Base-by-base conservation (phyloP, 2,329 filamentous ascomycete species). In the Rhynchosporium secalis region DNA sequence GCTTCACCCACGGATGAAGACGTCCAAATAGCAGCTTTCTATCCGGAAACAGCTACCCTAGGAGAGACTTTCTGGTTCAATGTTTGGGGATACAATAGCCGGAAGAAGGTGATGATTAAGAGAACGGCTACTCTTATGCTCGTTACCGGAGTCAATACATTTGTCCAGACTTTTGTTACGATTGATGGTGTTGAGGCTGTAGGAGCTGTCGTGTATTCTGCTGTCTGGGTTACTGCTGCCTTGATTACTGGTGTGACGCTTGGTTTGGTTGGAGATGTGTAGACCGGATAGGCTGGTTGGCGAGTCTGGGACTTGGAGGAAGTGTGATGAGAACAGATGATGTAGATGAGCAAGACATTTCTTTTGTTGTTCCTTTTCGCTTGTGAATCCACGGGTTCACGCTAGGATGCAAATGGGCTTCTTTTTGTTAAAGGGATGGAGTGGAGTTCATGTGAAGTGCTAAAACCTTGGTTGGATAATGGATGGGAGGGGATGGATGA, bases 151-250 rank as follows among this genome's bases (percentile, higher is more conserved):
- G 72, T 81, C 51, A 82, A 82, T 72, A 85, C 85, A 0, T 86
- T 88, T 62, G 76, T 92, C 46, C 84, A 89, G 71, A 84, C 86
- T 29, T 83, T 81, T 52, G 79, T 86, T 60, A 89, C 86, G 0
- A 78, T 97, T 26, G 80, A 85, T 49, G 89, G 91, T 4, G 85
- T 91, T 10, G 89, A 93, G 70, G 66, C 84, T 3, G 69, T 79
- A 0, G 94, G 93, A 10, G 91, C 92, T 1, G 77, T 80, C 3
- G 84, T 83, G 0, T 98, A 92, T 80, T 86, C 90, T 1, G 79
- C 79, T 28, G 79, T 94, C 41, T 97, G 92, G 92, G 84, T 84
- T n/a, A 70, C 81, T 28, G 89, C 88, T 6, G 83, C 85, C 3
- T 73, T 82, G 12, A 72, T 87, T 59, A 83, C 85, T 2, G 89